phyloP scores from a whole-genome alignment of 495 filamentous ascomycete species.

The Xylaria bambusicola region DNA sequence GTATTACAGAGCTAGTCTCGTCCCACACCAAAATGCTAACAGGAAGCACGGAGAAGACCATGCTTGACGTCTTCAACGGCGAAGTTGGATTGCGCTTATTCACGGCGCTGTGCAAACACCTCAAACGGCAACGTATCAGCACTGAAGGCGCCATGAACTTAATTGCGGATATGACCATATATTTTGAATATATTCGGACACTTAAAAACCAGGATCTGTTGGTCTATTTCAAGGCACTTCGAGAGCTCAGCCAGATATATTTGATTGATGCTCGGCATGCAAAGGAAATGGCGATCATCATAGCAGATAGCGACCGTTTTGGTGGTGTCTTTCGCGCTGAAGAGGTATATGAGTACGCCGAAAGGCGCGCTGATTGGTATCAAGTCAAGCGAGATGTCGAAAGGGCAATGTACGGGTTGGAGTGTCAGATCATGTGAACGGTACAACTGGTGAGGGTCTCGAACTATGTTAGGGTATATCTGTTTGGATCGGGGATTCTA shows the following conservation, averaged over 20 bases:
- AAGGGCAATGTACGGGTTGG: slow-evolving; percentile 96
- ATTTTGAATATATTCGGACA: slow-evolving; percentile 78
- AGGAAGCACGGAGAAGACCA: slow-evolving; percentile 93
- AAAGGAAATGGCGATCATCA: slow-evolving; percentile 92
- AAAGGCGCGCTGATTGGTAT: slow-evolving; percentile 93
- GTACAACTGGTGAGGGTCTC: neutral
- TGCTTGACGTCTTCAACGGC: slow-evolving; percentile 98
- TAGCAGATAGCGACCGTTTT: slow-evolving; percentile 89
- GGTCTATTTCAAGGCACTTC: slow-evolving; percentile 86
- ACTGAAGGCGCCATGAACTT: slow-evolving; percentile 88
- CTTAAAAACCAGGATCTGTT: slow-evolving; percentile 81
- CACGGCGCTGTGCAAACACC: slow-evolving; percentile 87
- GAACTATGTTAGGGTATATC: neutral
- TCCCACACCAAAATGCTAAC: slow-evolving; percentile 88
- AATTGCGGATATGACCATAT: slow-evolving; percentile 95
- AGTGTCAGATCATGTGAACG: slow-evolving; percentile 82
- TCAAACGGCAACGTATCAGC: slow-evolving; percentile 92
- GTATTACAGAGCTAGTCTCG: slow-evolving; percentile 80
- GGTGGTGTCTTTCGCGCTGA: slow-evolving; percentile 90
- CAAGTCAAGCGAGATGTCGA: slow-evolving; percentile 84
- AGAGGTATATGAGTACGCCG: slow-evolving; percentile 97
- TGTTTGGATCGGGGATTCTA: neutral
- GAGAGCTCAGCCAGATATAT: slow-evolving; percentile 94
- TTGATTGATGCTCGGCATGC: slow-evolving; percentile 84
- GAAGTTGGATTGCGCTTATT: slow-evolving; percentile 95